Evolutionary conservation across 352 stramenopile species (phyloP), one percentile per base, ranked within the genome.

Genomic region (Pilasporangium apinafurcum): DNA sequence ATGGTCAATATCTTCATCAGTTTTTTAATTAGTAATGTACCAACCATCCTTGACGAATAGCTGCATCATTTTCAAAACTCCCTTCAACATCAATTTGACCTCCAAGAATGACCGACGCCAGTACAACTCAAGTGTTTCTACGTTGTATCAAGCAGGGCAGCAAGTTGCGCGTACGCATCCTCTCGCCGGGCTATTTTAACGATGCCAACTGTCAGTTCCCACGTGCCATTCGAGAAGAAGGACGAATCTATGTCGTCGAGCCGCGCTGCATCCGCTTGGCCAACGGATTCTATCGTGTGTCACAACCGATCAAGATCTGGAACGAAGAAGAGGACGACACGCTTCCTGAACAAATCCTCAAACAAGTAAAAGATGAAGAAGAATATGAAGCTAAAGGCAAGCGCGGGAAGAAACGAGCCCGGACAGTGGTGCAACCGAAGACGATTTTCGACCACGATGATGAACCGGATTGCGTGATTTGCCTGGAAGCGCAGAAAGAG

Each of bases 171-270:
- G 48, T 55, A 27, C 48, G 30, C 13, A 55, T 55, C 29, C 25
- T 28, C 21, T 50, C 48, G 16, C 38, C 35, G 14, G 48, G 48
- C 20, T 55, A 55, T 35, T 43, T 55, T 20, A 41, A 32, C 21
- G 12, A 41, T 4, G 48, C 48, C 48, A 55, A 55, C 38, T 55
- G 48, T 35, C 48, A 55, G 32, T 55, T 55, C 48, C 48, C 48
- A 6, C 37, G 48, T n/a, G 37, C 17, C 16, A 55, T 55, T 17
- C 48, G 48, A n/a, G 25, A 14, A 16, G 38, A 50, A 22, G 38
- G 48, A 17, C 37, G 41, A 27, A 3, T 37, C 16, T 55, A 55
- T 24, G n/a, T 13, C 13, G 48, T 55, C 9, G 24, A 16, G 38
- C 22, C 48, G 9, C 35, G 36, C 13, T 44, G 48, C 27, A 42